These are phyloP conservation scores for Mycotypha africana DNA, from an alignment of 371 early-diverging fungal genomes.

Conservation along the genomic window DNA sequence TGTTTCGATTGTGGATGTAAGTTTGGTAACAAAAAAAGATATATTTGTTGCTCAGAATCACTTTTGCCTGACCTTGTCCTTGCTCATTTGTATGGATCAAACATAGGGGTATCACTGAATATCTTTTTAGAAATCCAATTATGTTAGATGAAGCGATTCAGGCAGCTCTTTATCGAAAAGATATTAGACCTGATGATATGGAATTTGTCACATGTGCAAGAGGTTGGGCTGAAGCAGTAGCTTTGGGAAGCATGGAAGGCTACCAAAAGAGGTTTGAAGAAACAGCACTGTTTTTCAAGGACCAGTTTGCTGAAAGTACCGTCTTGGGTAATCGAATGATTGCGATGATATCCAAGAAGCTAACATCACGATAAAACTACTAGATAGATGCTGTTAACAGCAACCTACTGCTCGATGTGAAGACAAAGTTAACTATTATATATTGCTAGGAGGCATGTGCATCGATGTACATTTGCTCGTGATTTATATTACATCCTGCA, in stretches of 20 bases:
- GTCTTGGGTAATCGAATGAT: conserved; percentile 70
- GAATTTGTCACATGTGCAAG: conserved; percentile 86
- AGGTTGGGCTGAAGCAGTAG: conserved; percentile 92
- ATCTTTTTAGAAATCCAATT: conserved; percentile 71
- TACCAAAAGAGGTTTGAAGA: conserved; percentile 82
- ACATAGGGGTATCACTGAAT: conserved; percentile 84
- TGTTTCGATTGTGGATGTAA: conserved; percentile 89
- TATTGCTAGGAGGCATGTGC: no score
- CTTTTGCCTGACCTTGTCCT: no score
- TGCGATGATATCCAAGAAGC: conserved; percentile 51
- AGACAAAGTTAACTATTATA: no score
- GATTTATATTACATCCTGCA: no score
- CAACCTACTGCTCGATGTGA: no score
- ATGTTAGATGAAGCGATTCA: conserved; percentile 80
- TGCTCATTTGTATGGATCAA: neutral
- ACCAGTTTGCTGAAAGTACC: conserved; percentile 68
- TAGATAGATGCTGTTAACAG: no score
- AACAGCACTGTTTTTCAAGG: conserved; percentile 76
- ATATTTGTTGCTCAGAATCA: neutral
- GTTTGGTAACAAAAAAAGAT: neutral
- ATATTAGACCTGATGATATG: conserved; percentile 88
- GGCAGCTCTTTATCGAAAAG: conserved; percentile 74
- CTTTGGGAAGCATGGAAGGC: conserved; percentile 74
- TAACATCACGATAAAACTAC: neutral
- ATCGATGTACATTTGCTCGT: no score